phyloP scores from a whole-genome alignment of 305 asterid genomes.

The Euphrasia arctica region DNA sequence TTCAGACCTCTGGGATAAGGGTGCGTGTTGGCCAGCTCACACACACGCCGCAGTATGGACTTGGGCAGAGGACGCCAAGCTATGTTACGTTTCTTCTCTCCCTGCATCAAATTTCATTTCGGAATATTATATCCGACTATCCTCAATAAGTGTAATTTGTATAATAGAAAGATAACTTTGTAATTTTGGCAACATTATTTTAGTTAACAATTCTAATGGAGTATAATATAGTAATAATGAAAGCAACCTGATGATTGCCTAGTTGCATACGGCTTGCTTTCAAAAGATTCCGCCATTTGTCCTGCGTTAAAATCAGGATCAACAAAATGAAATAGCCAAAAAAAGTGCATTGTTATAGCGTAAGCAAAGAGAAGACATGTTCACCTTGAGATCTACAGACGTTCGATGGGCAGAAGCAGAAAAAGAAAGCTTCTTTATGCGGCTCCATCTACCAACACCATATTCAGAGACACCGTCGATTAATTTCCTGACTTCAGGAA shows the following conservation, averaged over 20 bases:
- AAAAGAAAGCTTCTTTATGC: conserved; percentile 71
- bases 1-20: conserved; percentile 65
- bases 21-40: conserved; percentile 59
- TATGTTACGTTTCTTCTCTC: conserved; percentile 60
- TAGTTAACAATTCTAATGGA: too few species aligned
- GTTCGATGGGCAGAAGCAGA: conserved; percentile 80
- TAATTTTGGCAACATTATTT: too few species aligned
- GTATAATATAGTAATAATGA: not conserved
- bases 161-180: too few species aligned
- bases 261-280: conserved; percentile 69
- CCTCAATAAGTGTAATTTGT: too few species aligned
- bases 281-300: conserved; percentile 92
- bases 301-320: conserved; percentile 42
- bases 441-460: conserved; percentile 93
- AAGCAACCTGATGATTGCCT: conserved; percentile 48
- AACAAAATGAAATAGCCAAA: conserved; percentile 9
- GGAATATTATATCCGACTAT: too few species aligned
- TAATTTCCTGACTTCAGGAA: conserved; percentile 67
- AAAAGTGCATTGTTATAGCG: not conserved
- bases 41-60: conserved; percentile 60
- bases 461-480: conserved; percentile 82
- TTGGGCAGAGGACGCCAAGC: conserved; percentile 92
- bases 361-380: conserved; percentile 7
- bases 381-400: conserved; percentile 87
- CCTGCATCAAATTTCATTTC: conserved; percentile 40